phyloP scores from a whole-genome alignment of 441 rosid genomes.

The Eruca vesicaria region DNA sequence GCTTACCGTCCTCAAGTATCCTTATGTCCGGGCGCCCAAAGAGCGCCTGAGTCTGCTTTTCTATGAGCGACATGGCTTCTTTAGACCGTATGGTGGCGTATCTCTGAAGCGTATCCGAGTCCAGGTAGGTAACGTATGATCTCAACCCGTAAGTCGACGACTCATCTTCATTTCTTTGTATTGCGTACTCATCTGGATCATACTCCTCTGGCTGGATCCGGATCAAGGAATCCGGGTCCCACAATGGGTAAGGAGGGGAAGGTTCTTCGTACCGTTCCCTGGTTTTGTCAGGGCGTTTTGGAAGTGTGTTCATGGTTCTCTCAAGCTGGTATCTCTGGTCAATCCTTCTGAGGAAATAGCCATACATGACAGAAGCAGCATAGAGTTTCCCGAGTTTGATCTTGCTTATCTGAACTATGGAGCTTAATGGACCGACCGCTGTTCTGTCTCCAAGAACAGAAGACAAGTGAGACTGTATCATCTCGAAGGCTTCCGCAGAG shows the following conservation, averaged over 20 bases:
- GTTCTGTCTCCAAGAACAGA: constrained; percentile 69
- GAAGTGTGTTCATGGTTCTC: constrained; percentile 80
- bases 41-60: constrained; percentile 85
- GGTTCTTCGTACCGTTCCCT: constrained; percentile 45
- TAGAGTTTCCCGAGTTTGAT: constrained; percentile 84
- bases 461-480: constrained; percentile 84
- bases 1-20: constrained; percentile 70
- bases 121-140: constrained; percentile 79
- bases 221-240: constrained; percentile 81
- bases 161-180: constrained; percentile 36
- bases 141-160: constrained; percentile 52
- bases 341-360: constrained; percentile 86
- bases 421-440: constrained; percentile 64
- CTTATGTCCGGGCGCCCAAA: constrained; percentile 79
- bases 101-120: constrained; percentile 85
- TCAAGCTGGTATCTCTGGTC: constrained; percentile 88
- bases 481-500: constrained; percentile 86
- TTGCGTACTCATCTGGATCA: constrained; percentile 22
- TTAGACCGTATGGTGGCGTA: constrained; percentile 85
- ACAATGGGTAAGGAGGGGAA: constrained; percentile 45
- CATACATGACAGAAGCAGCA: constrained; percentile 92
- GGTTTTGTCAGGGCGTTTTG: constrained; percentile 50
- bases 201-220: constrained; percentile 50
- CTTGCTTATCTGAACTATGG: constrained; percentile 74
- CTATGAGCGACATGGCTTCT: constrained; percentile 78